Conservation (phyloP, 1,139 yeast species). For the Arxiozyma bovina region DNA sequence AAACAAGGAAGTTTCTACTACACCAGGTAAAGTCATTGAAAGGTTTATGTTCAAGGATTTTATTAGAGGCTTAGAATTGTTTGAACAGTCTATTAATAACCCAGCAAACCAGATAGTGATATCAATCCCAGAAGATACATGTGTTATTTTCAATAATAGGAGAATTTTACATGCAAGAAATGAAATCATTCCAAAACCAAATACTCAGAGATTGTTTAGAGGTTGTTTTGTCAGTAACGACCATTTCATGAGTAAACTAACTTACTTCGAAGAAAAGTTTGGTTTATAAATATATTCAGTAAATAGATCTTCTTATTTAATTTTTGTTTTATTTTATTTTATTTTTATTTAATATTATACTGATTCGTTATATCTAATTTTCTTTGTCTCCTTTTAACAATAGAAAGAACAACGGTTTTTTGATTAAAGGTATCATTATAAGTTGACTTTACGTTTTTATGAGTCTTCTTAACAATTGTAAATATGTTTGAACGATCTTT, state of each 20-base stretch:
- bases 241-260: conserved; percentile 55
- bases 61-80: conserved; percentile 48
- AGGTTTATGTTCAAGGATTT: conserved; percentile 43
- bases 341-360: not conserved
- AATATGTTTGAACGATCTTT: no score
- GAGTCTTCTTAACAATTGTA: no score
- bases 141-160: conserved; percentile 68
- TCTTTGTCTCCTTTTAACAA: no score
- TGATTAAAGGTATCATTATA: no score
- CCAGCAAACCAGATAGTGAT: conserved; percentile 48
- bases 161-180: conserved; percentile 64
- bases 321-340: not conserved
- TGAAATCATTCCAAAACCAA: conserved; percentile 46
- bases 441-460: no score
- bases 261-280: conserved; percentile 31
- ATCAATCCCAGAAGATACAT: conserved; percentile 52
- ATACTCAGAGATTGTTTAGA: conserved; percentile 53
- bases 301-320: not conserved
- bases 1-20: conserved; percentile 15
- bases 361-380: no score
- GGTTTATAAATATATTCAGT: not conserved
- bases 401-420: no score
- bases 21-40: conserved; percentile 32
- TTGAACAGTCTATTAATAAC: conserved; percentile 52
- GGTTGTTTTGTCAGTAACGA: conserved; percentile 74